These are phyloP conservation scores for Thelephora terrestris DNA, from an alignment of 1,284 basidiomycete genomes.

Conservation along the genomic window DNA sequence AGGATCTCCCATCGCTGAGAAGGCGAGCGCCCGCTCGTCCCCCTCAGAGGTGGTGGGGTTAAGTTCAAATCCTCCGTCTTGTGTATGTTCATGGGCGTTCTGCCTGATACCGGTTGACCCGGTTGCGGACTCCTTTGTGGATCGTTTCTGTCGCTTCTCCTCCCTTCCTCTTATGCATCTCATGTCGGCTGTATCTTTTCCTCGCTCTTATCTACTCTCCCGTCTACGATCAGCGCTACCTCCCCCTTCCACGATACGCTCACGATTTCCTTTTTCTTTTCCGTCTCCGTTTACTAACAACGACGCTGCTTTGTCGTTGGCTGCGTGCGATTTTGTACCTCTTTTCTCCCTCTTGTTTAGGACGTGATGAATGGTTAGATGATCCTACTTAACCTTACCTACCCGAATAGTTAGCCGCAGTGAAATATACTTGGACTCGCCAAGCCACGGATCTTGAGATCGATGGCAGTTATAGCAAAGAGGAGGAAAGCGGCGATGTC, in stretches of 20 bases:
- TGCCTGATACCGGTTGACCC: background rate
- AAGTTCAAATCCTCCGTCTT: slow-evolving; percentile 12
- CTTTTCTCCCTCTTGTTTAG: slow-evolving; percentile 11
- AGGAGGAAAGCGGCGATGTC: too few species aligned
- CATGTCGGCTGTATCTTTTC: background rate
- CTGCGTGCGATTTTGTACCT: slow-evolving; percentile 17
- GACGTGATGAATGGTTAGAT: slow-evolving; percentile 11
- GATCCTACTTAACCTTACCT: slow-evolving; percentile 8
- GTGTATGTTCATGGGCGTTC: background rate
- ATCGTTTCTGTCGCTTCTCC: slow-evolving; percentile 5
- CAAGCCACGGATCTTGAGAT: too few species aligned
- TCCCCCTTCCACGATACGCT: slow-evolving; percentile 9
- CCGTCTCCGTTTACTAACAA: slow-evolving; percentile 11
- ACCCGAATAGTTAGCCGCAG: background rate
- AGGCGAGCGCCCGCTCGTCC: slow-evolving; percentile 12
- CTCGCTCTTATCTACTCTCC: slow-evolving; percentile 4
- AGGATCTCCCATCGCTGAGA: slow-evolving; percentile 12
- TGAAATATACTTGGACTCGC: too few species aligned
- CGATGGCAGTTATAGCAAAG: too few species aligned
- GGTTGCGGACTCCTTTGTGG: background rate
- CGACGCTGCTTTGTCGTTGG: slow-evolving; percentile 17
- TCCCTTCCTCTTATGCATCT: slow-evolving; percentile 3
- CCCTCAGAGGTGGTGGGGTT: slow-evolving; percentile 16
- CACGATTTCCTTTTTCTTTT: slow-evolving; percentile 4
- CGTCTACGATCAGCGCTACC: slow-evolving; percentile 3